Evolutionary conservation across 2,329 filamentous ascomycete species (phyloP).

Genomic region (Exophiala bonariae): DNA sequence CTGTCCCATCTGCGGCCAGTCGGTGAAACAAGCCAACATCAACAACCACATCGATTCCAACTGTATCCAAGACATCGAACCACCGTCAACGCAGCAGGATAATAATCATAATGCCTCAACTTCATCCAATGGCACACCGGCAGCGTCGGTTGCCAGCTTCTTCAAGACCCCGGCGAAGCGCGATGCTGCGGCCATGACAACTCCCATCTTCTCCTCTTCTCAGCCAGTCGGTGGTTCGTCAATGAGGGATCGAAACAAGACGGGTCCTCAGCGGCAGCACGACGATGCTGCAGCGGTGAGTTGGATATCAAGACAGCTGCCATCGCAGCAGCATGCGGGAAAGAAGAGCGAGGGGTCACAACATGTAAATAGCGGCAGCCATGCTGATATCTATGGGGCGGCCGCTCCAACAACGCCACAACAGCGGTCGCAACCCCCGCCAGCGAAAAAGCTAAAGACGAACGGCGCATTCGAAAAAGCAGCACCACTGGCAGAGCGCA

Average conservation of each 20-base stretch:
- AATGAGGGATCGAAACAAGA: no score
- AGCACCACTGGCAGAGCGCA: conserved; percentile 87
- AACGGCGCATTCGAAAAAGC: conserved; percentile 61
- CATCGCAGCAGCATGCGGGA: background rate
- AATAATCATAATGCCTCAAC: no score
- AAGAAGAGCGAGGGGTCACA: background rate
- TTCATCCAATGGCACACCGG: conserved; percentile 33
- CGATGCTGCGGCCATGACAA: conserved; percentile 22
- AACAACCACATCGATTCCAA: conserved; percentile 88
- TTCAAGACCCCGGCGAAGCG: conserved; percentile 54
- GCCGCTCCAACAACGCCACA: no score
- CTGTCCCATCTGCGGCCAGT: conserved; percentile 79
- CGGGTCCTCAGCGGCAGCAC: no score
- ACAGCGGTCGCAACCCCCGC: no score
- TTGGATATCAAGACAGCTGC: no score
- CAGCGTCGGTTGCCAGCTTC: conserved; percentile 51
- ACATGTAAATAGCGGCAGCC: background rate
- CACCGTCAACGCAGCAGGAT: conserved; percentile 35
- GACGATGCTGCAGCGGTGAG: no score
- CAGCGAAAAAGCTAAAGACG: conserved; percentile 65
- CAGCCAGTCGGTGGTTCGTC: conserved; percentile 21
- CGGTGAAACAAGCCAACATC: conserved; percentile 72
- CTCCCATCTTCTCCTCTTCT: conserved; percentile 30
- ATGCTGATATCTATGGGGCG: no score
- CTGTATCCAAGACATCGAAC: conserved; percentile 67